Evolutionary conservation across 371 early-diverging fungal genomes (phyloP), one percentile per base, ranked within the genome.

Genomic region (Actinomortierella wolfii): DNA sequence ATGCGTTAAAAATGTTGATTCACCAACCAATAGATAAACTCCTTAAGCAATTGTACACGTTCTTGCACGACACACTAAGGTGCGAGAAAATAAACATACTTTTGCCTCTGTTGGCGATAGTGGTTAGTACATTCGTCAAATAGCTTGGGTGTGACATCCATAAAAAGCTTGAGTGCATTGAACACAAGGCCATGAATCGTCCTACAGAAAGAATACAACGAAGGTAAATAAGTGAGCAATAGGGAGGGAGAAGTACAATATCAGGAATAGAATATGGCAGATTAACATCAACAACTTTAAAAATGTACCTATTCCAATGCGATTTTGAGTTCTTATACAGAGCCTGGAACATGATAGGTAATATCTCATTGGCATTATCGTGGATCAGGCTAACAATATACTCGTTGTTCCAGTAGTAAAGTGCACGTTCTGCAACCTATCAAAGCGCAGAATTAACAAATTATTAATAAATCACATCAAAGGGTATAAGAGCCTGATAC

Each of bases 331-430:
- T 91, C 24, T 88, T 87, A 71, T 94, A 96, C 29, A 98, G 83
- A 2, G 94, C 85, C 20, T 93, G 84, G 68, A 97, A 95, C 80
- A 97, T 90, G 61, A 97, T 94, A 18, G 97, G 98, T 73, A 98
- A 76, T 53, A 97, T 90, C 24, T 86, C 86, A 39, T 83, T 77
- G 21, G 92, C 90, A 77, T 97, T 94, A 49, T 95, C 94, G n/a
- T 89, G 86, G 61, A 98, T 94, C 68, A 97, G 76, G 71, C 89
- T 93, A 63, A 94, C 90, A 74, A 97, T 93, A 64, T 94, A 96
- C 64, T 94, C 95, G 74, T 97, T 98, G 81, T 96, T 97, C 97
- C 97, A 98, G 76, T 92, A 94, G 58, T 89, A 92, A 46, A 98
- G 81, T 40, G 97, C 96, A 56, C 98, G 86, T 80, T 98, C 98